Evolutionary conservation across 495 filamentous ascomycete species (phyloP), one percentile per base, ranked within the genome.

Genomic region (Alectoria sarmentosa): DNA sequence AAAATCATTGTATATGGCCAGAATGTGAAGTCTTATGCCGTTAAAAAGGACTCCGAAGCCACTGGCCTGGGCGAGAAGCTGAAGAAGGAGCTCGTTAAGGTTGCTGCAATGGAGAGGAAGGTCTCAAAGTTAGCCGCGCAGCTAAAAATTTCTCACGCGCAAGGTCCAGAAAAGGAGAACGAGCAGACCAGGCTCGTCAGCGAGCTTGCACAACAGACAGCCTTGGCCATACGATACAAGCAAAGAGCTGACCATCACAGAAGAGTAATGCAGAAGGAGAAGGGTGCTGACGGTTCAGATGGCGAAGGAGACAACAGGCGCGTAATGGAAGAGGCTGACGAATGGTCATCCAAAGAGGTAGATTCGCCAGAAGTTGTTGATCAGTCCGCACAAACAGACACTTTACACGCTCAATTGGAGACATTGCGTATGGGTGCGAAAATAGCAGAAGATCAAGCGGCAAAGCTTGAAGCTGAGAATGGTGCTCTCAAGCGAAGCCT

Each of bases 1-100:
- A 88, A 83, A 65, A 82, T 94, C 63, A 81, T 90, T 54, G 88
- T 87, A 69, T 90, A 91, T 75, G 90, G 89, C 73, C 86, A 88
- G 30, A 79, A 90, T 59, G 91, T 92, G 14, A 96, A 92, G 73
- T 89, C 86, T 57, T 98, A 90, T 72, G 94, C 94, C 41, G 88
- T 86, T 69, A 88, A 89, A 76, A 97, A 96, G 73, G 94, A 98
- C 73, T 80, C 78, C 1, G 88, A 96, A 70, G 89, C 89, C 30
- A 79, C 83, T 23, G 83, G 89, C 32, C 75, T 97, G 41, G 80
- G 80, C 32, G 85, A 89, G 63, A 87, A 87, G 69, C 79, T 98
- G 37, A 82, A 81, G 63, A 85, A 89, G 58, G 86, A 83, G 74
- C 73, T 80, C 69, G 62, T 80, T 77, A 80, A 81, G 74, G 84